Conservation (phyloP, 2,329 filamentous ascomycete species). For the Xylariaceae sp. region DNA sequence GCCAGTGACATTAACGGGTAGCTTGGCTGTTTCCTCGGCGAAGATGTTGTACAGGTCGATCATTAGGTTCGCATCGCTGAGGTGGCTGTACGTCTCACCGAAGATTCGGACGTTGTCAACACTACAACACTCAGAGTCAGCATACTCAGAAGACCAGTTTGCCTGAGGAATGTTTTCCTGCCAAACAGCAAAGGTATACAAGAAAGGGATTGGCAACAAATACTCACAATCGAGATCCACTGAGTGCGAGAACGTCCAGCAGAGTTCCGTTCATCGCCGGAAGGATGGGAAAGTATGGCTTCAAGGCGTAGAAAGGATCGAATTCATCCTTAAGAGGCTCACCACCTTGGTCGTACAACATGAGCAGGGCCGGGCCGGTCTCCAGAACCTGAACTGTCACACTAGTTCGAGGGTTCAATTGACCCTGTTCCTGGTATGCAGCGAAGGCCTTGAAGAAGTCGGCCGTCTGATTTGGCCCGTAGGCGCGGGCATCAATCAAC, state of each 20-base stretch:
- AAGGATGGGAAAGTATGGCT: constrained; percentile 10
- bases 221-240: constrained; percentile 16
- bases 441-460: constrained; percentile 21
- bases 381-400: constrained; percentile 19
- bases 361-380: constrained; percentile 19
- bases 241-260: constrained; percentile 17
- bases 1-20: constrained; percentile 16
- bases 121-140: neutral
- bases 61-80: constrained; percentile 12
- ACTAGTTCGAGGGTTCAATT: constrained; percentile 18
- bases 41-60: constrained; percentile 21
- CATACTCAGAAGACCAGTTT: too few species aligned
- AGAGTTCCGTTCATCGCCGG: constrained; percentile 18
- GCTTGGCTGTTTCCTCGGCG: constrained; percentile 16
- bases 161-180: too few species aligned
- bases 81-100: constrained; percentile 20
- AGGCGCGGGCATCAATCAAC: constrained; percentile 19
- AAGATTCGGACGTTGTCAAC: neutral
- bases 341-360: constrained; percentile 17
- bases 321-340: constrained; percentile 8
- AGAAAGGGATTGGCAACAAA: neutral
- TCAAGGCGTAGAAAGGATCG: constrained; percentile 19
- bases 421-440: constrained; percentile 20
- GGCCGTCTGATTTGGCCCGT: constrained; percentile 17
- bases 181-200: too few species aligned